These are phyloP conservation scores for Conringia planisiliqua DNA, from an alignment of 345 rosid species.

Conservation along the genomic window DNA sequence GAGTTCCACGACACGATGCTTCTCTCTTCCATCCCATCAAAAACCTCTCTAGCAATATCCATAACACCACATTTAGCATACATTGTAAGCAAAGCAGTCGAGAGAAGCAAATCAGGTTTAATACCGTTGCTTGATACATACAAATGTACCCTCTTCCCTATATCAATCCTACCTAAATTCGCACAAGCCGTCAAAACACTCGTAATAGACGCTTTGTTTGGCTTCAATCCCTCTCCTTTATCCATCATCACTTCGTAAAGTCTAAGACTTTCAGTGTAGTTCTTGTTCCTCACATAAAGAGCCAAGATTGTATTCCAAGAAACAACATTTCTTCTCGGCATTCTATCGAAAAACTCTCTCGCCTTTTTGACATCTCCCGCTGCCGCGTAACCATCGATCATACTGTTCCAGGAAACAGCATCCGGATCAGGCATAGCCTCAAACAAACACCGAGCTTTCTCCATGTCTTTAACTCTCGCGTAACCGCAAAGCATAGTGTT, in stretches of 20 bases:
- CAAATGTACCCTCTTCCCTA: constrained; percentile 50
- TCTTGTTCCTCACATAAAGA: constrained; percentile 47
- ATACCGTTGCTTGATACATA: constrained; percentile 37
- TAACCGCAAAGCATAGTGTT: constrained; percentile 65
- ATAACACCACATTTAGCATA: constrained; percentile 41
- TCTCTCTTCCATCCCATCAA: constrained; percentile 41
- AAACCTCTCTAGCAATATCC: constrained; percentile 43
- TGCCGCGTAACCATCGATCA: constrained; percentile 55
- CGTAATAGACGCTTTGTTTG: constrained; percentile 51
- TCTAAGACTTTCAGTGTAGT: constrained; percentile 46
- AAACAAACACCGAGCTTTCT: constrained; percentile 41
- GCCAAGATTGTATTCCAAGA: constrained; percentile 65
- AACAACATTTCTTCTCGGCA: constrained; percentile 49
- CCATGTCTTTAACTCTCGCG: constrained; percentile 37
- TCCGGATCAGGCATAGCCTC: constrained; percentile 45
- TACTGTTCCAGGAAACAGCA: constrained; percentile 57
- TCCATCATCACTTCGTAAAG: constrained; percentile 57
- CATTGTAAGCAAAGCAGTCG: constrained; percentile 60
- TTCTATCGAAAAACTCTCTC: constrained; percentile 41
- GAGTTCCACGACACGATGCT: constrained; percentile 51
- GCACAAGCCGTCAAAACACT: constrained; percentile 62
- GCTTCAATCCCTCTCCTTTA: constrained; percentile 39
- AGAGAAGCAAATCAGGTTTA: constrained; percentile 47
- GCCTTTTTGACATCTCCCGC: constrained; percentile 39
- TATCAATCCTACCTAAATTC: constrained; percentile 41